Evolutionary conservation across 2,329 filamentous ascomycete genomes (phyloP).

Genomic region (Phyllosticta citriasiana): DNA sequence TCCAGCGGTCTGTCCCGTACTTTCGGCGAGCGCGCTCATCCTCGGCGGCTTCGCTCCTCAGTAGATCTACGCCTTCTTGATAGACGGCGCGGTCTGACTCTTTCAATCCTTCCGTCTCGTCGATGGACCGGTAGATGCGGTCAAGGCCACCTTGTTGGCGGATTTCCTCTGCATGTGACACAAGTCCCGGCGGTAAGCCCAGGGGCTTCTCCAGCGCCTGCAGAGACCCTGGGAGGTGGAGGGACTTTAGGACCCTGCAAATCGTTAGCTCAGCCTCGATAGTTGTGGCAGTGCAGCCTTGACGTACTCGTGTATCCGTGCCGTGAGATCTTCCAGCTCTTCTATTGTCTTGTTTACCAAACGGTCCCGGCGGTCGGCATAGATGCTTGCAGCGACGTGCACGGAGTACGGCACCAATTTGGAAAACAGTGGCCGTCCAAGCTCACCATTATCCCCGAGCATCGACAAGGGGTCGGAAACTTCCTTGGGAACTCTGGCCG

Average conservation of each 20-base stretch:
- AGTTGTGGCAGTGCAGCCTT: not conserved
- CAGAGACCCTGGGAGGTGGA: slow-evolving; percentile 83
- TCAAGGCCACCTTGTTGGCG: slow-evolving; percentile 80
- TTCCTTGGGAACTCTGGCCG: slow-evolving; percentile 67
- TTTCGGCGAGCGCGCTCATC: slow-evolving; percentile 65
- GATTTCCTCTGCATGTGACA: slow-evolving; percentile 89
- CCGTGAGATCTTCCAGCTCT: slow-evolving; percentile 71
- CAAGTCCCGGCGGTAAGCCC: slow-evolving; percentile 72
- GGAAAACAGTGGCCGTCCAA: slow-evolving; percentile 77
- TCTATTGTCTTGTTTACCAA: slow-evolving; percentile 78
- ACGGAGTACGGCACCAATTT: slow-evolving; percentile 93
- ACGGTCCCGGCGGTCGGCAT: slow-evolving; percentile 83
- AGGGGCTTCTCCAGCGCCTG: slow-evolving; percentile 93
- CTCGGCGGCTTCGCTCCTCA: slow-evolving; percentile 73
- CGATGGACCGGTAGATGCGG: slow-evolving; percentile 66
- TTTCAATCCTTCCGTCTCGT: slow-evolving; percentile 85
- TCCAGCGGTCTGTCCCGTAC: slow-evolving; percentile 83
- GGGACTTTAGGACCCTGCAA: slow-evolving; percentile 54
- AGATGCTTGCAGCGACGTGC: slow-evolving; percentile 89
- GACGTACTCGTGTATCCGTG: slow-evolving; percentile 59
- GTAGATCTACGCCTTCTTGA: slow-evolving; percentile 68
- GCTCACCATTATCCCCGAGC: slow-evolving; percentile 68
- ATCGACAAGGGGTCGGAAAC: slow-evolving; percentile 70
- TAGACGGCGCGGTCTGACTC: slow-evolving; percentile 67
- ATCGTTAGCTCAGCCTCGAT: slow-evolving; percentile 7